Conservation (phyloP, 345 rosid species). For the Salix koriyanagi region DNA sequence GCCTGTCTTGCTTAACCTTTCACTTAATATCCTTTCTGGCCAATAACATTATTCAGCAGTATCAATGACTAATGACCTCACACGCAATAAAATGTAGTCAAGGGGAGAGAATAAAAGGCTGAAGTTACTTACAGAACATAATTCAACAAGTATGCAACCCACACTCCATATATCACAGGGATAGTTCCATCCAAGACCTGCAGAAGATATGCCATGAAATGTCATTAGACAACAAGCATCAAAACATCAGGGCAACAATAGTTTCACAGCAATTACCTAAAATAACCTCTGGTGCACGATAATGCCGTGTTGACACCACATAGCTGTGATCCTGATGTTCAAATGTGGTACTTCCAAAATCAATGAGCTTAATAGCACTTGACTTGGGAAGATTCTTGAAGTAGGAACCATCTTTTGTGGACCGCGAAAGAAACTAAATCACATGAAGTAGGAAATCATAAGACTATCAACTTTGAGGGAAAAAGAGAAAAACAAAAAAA, state of each 20-base stretch:
- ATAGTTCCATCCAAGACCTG: conserved; percentile 84
- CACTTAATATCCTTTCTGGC: not conserved
- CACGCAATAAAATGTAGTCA: not conserved
- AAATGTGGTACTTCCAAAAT: conserved; percentile 79
- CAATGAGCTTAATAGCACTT: conserved; percentile 80
- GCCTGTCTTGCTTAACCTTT: not conserved
- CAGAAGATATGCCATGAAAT: not conserved
- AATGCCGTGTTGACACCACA: conserved; percentile 79
- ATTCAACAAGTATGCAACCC: conserved; percentile 76
- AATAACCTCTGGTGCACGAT: conserved; percentile 82
- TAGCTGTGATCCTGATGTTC: conserved; percentile 79
- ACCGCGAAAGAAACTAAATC: conserved; percentile 53
- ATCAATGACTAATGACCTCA: not conserved
- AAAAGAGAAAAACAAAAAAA: not conserved
- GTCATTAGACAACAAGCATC: conserved; percentile 4
- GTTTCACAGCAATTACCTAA: conserved; percentile 39
- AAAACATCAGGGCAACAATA: not conserved
- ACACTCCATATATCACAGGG: conserved; percentile 81
- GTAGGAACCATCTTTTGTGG: conserved; percentile 65
- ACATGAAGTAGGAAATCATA: not conserved
- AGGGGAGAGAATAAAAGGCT: not conserved
- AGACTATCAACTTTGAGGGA: not conserved
- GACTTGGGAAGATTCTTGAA: conserved; percentile 77
- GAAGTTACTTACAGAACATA: conserved; percentile 59
- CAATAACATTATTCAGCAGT: not conserved